Base-by-base conservation (phyloP, 202 grass and related monocot species). In the Elaeis oleifera region DNA sequence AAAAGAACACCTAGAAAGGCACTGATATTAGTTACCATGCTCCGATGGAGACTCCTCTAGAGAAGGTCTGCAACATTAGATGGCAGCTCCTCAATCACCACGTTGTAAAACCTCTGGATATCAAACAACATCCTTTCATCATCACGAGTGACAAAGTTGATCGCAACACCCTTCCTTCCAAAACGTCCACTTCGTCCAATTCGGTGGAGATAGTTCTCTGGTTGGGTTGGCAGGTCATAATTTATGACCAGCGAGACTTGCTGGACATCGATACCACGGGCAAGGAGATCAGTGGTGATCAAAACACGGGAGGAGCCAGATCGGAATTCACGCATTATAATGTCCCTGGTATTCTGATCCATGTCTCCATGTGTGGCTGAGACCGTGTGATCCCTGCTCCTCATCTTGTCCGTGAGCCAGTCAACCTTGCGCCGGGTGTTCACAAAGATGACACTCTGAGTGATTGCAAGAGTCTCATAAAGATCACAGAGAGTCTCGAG, bases 371-470 rank as follows among this genome's bases (percentile, higher is more conserved):
- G 83, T 0, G 83, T 86, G 14, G 84, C 84, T 5, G 79, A 82
- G 16, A 87, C 84, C 0, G 84, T 87, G 75, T 87, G 84, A 15
- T 87, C 84, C 61, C 79, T 75, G 68, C 84, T 54, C 65, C 84
- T 78, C 84, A 87, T 83, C 71, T 83, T 87, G 75, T 87, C 84
- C 0, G 84, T 87, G 27, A 87, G 84, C 84, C 84, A 87, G 75
- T 87, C 84, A 31, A 87, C 84, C 75, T 83, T 87, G 75, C 84
- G 84, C 48, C 79, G 75, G 52, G 83, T 86, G 79, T 86, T 86
- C 61, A 86, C 79, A 22, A 86, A 86, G 71, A 87, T 87, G 61
- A 87, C 84, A 71, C 79, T 82, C 53, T 83, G 84, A 15, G 84
- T 87, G 50, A 87, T 87, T 9, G 83, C 83, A 18, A 86, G 53